Base-by-base conservation (phyloP, 345 rosid species). In the Mallotus nudiflorus region DNA sequence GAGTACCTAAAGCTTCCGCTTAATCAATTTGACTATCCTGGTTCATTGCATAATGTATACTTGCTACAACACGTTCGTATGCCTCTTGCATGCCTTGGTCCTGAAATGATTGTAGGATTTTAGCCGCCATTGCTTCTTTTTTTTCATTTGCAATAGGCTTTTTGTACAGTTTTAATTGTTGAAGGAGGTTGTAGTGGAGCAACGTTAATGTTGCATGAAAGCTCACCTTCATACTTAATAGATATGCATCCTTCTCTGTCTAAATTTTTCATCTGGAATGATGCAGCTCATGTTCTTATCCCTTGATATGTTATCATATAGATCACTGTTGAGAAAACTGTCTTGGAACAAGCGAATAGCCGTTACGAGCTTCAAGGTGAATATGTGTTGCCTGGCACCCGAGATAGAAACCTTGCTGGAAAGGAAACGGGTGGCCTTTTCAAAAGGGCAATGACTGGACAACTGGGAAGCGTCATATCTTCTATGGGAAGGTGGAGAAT, bases 401-500 rank as follows among this genome's bases (percentile, higher is more conserved):
- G 98, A 53, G 98, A 94, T 69, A 88, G 96, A 56, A 87, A 82
- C 78, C 77, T 86, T 80, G 72, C 87, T 70, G 90, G 85, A 55
- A 87, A 91, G 79, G 91, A 81, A 78, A 83, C 70, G 66, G 97
- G 85, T 75, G 91, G 87, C 70, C 84, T 94, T 81, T 84, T 94
- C 39, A 82, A 87, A 87, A 87, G 90, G 80, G 97, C 95, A 75
- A 90, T 91, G 96, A 86, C 89, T 54, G 98, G 98, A 39, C 97
- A 91, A 76, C 83, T 91, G 31, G 88, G 96, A 65, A 94, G 96
- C 78, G 97, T 89, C 82, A 94, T 94, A 81, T 94, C 98, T 73
- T 90, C 97, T 42, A 85, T 94, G 92, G 97, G 98, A 82, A 88
- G 98, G 82, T 94, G 98, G 98, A 90, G 98, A 84, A 85, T 94